These are phyloP conservation scores for Psidium friedrichsthalianum DNA, from an alignment of 345 rosid genomes.

Conservation along the genomic window DNA sequence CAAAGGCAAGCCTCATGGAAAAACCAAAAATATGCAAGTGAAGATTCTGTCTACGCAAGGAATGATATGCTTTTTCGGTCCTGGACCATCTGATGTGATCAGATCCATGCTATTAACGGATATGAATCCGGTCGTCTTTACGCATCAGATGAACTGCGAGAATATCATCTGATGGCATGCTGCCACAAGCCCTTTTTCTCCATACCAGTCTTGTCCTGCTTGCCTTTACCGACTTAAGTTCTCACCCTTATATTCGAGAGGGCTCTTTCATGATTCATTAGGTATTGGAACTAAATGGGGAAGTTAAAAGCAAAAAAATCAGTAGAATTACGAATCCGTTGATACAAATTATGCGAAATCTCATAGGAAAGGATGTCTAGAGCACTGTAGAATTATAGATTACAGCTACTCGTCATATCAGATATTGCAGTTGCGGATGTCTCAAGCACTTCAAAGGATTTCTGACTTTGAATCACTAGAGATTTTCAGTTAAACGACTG, in stretches of 20 bases:
- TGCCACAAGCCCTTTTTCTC: neutral
- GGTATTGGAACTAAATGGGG: neutral
- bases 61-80: neutral
- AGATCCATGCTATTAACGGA: neutral
- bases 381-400: neutral
- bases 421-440: neutral
- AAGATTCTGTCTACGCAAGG: neutral
- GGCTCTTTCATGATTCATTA: neutral
- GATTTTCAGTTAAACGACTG: neutral
- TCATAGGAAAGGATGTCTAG: neutral
- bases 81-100: neutral
- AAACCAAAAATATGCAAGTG: neutral
- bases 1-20: neutral
- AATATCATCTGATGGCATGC: neutral
- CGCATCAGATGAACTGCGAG: neutral
- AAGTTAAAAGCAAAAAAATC: neutral
- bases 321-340: neutral
- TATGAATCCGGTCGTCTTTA: neutral
- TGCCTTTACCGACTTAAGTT: neutral
- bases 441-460: neutral
- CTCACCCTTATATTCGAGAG: neutral
- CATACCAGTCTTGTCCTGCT: neutral
- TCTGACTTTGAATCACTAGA: neutral
- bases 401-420: neutral
- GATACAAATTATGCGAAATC: neutral